phyloP scores from a whole-genome alignment of 495 filamentous ascomycete genomes.

The Choiromyces venosus region DNA sequence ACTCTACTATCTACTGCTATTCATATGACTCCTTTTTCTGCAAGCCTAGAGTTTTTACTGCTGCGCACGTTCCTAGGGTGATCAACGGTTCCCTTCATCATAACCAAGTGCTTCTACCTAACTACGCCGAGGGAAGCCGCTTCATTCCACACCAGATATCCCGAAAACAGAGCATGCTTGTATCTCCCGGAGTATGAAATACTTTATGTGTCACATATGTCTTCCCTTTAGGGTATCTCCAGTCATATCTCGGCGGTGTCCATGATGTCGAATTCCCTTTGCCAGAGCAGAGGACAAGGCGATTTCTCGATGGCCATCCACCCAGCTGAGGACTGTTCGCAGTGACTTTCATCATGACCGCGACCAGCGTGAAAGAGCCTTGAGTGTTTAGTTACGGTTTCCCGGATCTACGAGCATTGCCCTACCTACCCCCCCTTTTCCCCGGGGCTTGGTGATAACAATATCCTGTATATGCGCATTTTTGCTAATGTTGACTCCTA shows the following conservation, averaged over 20 bases:
- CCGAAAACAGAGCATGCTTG: constrained; percentile 13
- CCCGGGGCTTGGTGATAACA: neutral
- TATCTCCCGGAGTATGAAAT: constrained; percentile 12
- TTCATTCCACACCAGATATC: constrained; percentile 18
- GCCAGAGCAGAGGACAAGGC: constrained; percentile 14
- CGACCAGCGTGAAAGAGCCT: constrained; percentile 21
- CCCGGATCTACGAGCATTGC: constrained; percentile 2
- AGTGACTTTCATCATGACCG: constrained; percentile 23
- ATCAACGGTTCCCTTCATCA: constrained; percentile 15
- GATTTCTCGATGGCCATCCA: constrained; percentile 10
- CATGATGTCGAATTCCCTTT: neutral
- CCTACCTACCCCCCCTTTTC: neutral
- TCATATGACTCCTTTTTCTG: constrained; percentile 28
- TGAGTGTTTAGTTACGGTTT: constrained; percentile 12
- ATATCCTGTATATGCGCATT: constrained; percentile 7
- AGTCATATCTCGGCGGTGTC: constrained; percentile 21
- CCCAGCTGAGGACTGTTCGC: constrained; percentile 27
- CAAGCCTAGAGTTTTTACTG: constrained; percentile 24
- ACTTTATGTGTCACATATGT: constrained; percentile 23
- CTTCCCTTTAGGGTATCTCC: constrained; percentile 3
- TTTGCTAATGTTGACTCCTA: constrained; percentile 29
- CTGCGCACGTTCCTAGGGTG: constrained; percentile 21
- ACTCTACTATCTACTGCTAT: constrained; percentile 1
- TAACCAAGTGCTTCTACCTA: constrained; percentile 18
- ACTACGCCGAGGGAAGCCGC: constrained; percentile 27